Conservation (phyloP, 2,329 filamentous ascomycete genomes). For the Fusarium vanettenii region DNA sequence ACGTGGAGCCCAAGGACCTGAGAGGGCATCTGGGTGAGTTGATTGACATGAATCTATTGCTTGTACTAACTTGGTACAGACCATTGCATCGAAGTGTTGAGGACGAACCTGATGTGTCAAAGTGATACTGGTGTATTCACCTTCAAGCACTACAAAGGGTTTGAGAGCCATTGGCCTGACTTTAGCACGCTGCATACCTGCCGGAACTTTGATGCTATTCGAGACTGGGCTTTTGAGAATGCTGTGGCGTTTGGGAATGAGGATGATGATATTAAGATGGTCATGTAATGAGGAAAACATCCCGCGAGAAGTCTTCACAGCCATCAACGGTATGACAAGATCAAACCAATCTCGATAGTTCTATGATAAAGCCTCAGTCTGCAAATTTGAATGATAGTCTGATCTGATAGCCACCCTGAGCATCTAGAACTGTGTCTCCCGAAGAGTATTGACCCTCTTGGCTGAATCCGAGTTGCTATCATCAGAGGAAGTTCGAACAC, state of each 20-base stretch:
- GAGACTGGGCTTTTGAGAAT: slow-evolving; percentile 64
- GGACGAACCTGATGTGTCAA: slow-evolving; percentile 65
- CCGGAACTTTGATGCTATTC: slow-evolving; percentile 63
- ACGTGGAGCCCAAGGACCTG: slow-evolving; percentile 44
- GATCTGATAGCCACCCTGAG: no score
- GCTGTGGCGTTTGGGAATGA: slow-evolving; percentile 60
- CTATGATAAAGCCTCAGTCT: not conserved
- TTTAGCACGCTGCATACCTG: slow-evolving; percentile 66
- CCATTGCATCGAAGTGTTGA: slow-evolving; percentile 36
- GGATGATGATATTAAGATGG: no score
- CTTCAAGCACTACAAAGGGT: slow-evolving; percentile 60
- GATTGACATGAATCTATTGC: no score
- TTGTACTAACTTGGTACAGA: slow-evolving; percentile 8
- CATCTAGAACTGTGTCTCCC: not conserved
- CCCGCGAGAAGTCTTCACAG: not conserved
- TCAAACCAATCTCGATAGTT: not conserved
- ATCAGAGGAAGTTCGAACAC: not conserved
- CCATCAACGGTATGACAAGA: not conserved
- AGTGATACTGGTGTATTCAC: slow-evolving; percentile 66
- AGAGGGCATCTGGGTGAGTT: slow-evolving; percentile 31
- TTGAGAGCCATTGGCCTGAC: slow-evolving; percentile 64
- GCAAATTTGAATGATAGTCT: no score
- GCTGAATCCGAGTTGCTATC: not conserved
- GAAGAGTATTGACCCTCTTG: not conserved
- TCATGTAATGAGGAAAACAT: not conserved